Evolutionary conservation across 768 basidiomycete species (phyloP).

Genomic region (Suillus decipiens): DNA sequence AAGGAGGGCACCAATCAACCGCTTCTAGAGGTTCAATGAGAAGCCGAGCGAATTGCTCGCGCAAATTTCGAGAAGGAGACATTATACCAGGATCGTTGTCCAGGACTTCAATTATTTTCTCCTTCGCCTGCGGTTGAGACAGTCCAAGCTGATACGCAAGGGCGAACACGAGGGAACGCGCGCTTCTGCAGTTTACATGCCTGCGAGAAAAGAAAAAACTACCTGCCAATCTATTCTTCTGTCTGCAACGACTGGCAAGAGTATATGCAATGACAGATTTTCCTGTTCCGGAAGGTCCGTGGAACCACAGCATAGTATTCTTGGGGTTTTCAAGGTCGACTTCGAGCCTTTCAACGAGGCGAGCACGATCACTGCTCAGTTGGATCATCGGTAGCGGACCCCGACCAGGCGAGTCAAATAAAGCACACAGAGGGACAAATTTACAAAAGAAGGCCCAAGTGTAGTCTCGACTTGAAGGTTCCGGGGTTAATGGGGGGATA

Average conservation of each 20-base stretch:
- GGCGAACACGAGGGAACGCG: not conserved
- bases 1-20: not conserved
- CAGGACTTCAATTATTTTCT: not conserved
- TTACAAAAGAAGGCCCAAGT: slow-evolving; percentile 1
- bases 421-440: not conserved
- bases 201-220: not conserved
- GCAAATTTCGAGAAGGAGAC: not conserved
- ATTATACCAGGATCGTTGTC: not conserved
- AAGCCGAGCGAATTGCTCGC: not conserved
- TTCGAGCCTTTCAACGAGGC: not conserved
- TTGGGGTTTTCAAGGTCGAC: not conserved
- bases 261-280: slow-evolving; percentile 2
- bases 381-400: not conserved
- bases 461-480: not conserved
- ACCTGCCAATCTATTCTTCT: not conserved
- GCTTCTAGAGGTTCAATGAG: slow-evolving; percentile 2
- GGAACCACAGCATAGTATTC: not conserved
- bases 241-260: slow-evolving; percentile 1
- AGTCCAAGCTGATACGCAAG: not conserved
- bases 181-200: not conserved
- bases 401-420: not conserved
- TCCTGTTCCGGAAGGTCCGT: not conserved
- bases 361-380: not conserved
- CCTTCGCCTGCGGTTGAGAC: not conserved
- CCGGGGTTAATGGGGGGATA: no score